Base-by-base conservation (phyloP, 257 asterid genomes). In the Rubia yunnanensis region DNA sequence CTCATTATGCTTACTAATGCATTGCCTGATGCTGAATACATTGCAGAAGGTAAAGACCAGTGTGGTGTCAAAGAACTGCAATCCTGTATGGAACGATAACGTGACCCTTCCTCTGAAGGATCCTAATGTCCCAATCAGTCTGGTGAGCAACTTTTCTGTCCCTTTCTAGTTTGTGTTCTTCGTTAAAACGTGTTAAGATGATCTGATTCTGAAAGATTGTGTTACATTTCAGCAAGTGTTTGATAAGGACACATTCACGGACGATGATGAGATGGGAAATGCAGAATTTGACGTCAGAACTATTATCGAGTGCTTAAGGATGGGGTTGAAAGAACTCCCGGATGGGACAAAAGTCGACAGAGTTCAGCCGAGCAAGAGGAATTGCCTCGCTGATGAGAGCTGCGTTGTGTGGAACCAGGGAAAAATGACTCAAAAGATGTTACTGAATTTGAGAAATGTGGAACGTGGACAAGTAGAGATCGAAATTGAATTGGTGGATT, bases 221-320 rank as follows among this genome's bases (percentile, higher is more conserved):
- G 26, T 57, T 5, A 30, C 10, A 22, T 48, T 65, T n/a, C 79
- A 91, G 96, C 65, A 63, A 0, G 95, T 91, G 30, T 87, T 75
- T 63, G 96, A 91, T 70, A 83, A 85, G 59, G 98, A 91, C 79
- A 91, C 95, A 7, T 88, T 91, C 78, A 79, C 84, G 11, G 84
- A 28, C 1, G 96, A 91, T 28, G 98, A 91, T 76, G 75, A 74
- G 77, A 86, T 88, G 88, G 98, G 96, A 23, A 76, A 61, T 18
- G 95, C 96, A 0, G 60, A 77, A 5, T 76, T 91, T 27, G 83
- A 82, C 80, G 76, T 88, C 56, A 77, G 62, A 35, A 76, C 94
- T 0, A 70, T 76, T 52, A 34, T 83, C n/a, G 86, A 83, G 13
- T 85, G 94, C 46, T 28, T 84, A 69, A 80, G 62, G 55, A 76